phyloP scores from a whole-genome alignment of 2,329 filamentous ascomycete genomes.

The Allantophomopsis lycopodina region DNA sequence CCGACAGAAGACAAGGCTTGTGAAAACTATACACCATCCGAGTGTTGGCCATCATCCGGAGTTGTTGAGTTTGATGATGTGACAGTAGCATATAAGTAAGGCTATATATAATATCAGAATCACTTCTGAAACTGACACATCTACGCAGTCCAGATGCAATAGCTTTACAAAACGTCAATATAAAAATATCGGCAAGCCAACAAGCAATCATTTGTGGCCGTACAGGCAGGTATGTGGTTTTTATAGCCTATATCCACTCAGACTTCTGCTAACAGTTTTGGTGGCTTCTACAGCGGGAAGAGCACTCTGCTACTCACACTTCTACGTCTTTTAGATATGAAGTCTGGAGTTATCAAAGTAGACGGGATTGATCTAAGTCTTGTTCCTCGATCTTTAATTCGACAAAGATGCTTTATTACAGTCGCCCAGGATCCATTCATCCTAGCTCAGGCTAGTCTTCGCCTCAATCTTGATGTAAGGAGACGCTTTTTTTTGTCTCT shows the following conservation, averaged over 20 bases:
- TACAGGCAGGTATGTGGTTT: constrained; percentile 22
- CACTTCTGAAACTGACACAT: too few relatives aligned
- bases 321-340: constrained; percentile 31
- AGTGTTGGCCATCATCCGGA: constrained; percentile 20
- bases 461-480: constrained; percentile 20
- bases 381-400: constrained; percentile 19
- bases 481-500: too few relatives aligned
- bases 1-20: constrained; percentile 17
- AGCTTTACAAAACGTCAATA: neutral
- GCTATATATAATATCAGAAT: too few relatives aligned
- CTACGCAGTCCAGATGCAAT: constrained; percentile 1
- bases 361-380: constrained; percentile 26
- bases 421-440: constrained; percentile 27
- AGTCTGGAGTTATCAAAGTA: constrained; percentile 24
- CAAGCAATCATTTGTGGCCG: constrained; percentile 35
- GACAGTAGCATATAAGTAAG: constrained; percentile 16
- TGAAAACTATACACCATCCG: constrained; percentile 3
- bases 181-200: constrained; percentile 19
- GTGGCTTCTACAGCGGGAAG: too few relatives aligned
- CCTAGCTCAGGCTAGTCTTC: constrained; percentile 17
- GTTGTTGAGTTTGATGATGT: constrained; percentile 18
- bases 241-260: neutral
- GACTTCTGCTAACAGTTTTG: neutral
- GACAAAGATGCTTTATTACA: constrained; percentile 22
- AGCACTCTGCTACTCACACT: constrained; percentile 29